Evolutionary conservation across 1,139 yeast genomes (phyloP), one percentile per base, ranked within the genome.

Genomic region (Candida tropicalis): DNA sequence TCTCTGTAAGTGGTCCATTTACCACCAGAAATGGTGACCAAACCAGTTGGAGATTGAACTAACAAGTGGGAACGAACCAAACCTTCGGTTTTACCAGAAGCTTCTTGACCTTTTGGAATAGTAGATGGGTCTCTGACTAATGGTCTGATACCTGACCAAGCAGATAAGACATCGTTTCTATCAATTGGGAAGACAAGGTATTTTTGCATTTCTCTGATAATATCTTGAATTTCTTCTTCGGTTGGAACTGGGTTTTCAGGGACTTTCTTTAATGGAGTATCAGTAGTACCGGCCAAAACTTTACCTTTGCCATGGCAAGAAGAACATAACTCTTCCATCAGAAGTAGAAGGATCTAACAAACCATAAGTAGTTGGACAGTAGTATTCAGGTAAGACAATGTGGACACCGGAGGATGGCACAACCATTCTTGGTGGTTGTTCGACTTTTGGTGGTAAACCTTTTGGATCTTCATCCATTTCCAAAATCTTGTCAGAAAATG

Each of bases 1-100:
- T 89, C 96, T 71, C 98, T 81, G 73, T 90, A 91, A 33, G 98
- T 91, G 45, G 98, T 91, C 98, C 98, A 91, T 70, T 91, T 91
- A 66, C 98, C 98, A 59, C 98, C 98, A 23, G 96, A 86, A 56
- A 91, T 87, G 39, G 98, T 91, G 40, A 91, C 75, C 55, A 91
- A 77, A 18, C 93, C 95, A 46, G 75, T 80, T 36, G 44, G 44
- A 17, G 95, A 80, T 36, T 81, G 77, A 56, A 86, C 78, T 48
- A 91, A 78, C 60, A 91, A 75, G 66, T 91, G 98, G 55, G 89
- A 87, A 70, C 98, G 84, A 42, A 91, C 98, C 51, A 91, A 77
- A 44, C 90, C 93, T 67, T 88, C 95, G 40, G 93, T 85, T 26
- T 78, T 61, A 41, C 75, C 75, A 28, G 67, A 53, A 24, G 72